Percentiles rank a stretch among this genome's conserved stretches.
These are phyloP conservation scores for Phytophthora podocarpi DNA, from an alignment of 352 stramenopile species.

Conservation along the genomic window DNA sequence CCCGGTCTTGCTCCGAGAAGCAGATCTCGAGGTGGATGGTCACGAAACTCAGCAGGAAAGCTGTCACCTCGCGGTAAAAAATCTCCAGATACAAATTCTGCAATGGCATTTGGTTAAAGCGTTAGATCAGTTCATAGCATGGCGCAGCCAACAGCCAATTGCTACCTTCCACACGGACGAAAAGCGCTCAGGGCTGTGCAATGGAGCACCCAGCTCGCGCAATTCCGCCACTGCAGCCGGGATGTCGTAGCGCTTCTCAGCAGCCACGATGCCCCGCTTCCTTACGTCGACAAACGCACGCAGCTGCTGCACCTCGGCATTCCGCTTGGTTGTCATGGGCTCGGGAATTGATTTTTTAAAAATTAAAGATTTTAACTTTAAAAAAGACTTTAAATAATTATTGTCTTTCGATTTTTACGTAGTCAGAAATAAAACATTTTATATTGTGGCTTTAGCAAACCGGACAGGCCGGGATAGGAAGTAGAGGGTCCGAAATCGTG, in stretches of 20 bases:
- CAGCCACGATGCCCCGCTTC: slow-evolving; percentile 51
- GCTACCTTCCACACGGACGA: slow-evolving; percentile 54
- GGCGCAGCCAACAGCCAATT: background rate
- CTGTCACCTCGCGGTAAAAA: slow-evolving; percentile 62
- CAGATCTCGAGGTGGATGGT: slow-evolving; percentile 52
- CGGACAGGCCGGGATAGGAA: no score
- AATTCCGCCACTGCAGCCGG: slow-evolving; percentile 32
- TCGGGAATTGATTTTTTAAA: no score
- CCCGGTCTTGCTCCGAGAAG: slow-evolving; percentile 50
- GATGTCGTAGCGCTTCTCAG: slow-evolving; percentile 59
- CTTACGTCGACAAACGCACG: slow-evolving; percentile 52
- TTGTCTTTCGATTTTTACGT: no score
- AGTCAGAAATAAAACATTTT: no score
- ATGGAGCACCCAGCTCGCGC: slow-evolving; percentile 41
- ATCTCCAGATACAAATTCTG: slow-evolving; percentile 57
- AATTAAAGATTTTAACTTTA: no score
- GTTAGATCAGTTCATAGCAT: background rate
- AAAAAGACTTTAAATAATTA: no score
- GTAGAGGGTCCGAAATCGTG: no score
- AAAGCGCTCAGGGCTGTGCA: slow-evolving; percentile 38
- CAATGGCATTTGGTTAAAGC: background rate
- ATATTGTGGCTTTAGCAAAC: no score
- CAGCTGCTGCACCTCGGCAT: slow-evolving; percentile 42
- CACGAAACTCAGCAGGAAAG: slow-evolving; percentile 63
- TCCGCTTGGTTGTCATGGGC: slow-evolving; percentile 7